Evolutionary conservation across 148 eudicot genomes (phyloP), one percentile per base, ranked within the genome.

Genomic region (Polygonum maritimum): DNA sequence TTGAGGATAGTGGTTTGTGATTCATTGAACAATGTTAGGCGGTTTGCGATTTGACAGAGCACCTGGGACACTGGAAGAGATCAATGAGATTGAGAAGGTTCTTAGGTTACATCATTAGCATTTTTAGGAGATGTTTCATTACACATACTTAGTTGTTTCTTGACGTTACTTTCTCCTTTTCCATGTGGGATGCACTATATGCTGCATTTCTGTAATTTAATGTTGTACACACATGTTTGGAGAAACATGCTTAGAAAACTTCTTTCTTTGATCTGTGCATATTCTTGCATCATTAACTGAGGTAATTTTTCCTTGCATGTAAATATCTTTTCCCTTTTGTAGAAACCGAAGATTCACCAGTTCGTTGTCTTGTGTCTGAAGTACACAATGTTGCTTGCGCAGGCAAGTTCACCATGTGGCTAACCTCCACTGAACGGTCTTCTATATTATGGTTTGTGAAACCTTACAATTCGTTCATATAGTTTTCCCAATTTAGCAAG

Each of bases 341-440:
- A 96, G 99, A 96, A 83, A 39, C 88, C 69, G 99, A 96, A 83
- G 71, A 85, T 71, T 89, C 94, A 69, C 99, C 98, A 40, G 87
- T 96, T 51, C 92, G 90, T 22, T 89, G 98, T 80, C 86, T 47
- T 39, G 98, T 91, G 65, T 83, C 98, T 73, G 97, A 92, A 45
- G 92, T 88, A 48, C 86, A 83, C 69, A 73, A 70, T 63, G 88
- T 81, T 75, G 85, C 85, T 74, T 94, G 95, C 83, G 98, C 97
- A 41, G 98, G 85, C 76, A 97, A 94, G 19, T 94, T 94, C 79
- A 90, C 97, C 58, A 86, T 84, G 40, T 96, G 99, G 99, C 78
- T 96, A 73, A 85, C 97, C 75, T 83, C 98, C 52, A 77, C 62
- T 60, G 86, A 81, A 83, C 98, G 98, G 86, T 83, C 99, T 78